A percentile compares a stretch with the other conserved stretches of the same genome.
These are phyloP conservation scores for Penicillium sp. DNA, from an alignment of 2,329 filamentous ascomycete species.

Conservation along the genomic window DNA sequence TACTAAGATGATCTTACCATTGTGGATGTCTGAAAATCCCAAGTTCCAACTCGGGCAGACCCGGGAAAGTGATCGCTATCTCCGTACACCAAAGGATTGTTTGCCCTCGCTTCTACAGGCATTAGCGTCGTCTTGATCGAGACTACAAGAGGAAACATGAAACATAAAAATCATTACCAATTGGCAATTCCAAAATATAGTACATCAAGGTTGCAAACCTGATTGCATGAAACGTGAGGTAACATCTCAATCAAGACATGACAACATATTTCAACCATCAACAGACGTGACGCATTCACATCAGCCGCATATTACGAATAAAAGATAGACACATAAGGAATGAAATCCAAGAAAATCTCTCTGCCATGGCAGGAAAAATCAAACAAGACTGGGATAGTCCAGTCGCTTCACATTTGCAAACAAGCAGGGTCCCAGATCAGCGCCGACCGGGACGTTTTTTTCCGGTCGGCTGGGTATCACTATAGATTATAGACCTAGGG, in stretches of 20 bases:
- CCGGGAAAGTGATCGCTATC: no score
- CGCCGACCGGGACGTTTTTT: conserved; percentile 2
- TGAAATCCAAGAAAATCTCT: background rate
- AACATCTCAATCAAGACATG: conserved; percentile 8
- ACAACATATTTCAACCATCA: conserved; percentile 14
- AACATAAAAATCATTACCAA: background rate
- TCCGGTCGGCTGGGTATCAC: conserved; percentile 21
- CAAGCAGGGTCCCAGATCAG: conserved; percentile 8
- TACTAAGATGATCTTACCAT: no score
- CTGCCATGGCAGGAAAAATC: background rate
- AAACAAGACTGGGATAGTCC: background rate
- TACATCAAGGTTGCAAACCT: conserved; percentile 7
- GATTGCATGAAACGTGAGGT: background rate
- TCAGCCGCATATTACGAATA: conserved; percentile 19
- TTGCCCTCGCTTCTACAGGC: background rate
- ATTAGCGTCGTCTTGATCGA: background rate
- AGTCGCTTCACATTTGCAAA: background rate
- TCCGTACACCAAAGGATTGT: no score
- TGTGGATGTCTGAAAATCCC: no score
- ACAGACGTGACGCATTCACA: conserved; percentile 13
- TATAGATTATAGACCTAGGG: background rate
- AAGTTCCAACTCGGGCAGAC: no score
- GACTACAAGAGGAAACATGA: background rate
- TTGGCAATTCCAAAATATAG: conserved; percentile 1
- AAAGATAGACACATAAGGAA: background rate